phyloP scores from a whole-genome alignment of 495 filamentous ascomycete species.

The Neurospora tetrasperma region DNA sequence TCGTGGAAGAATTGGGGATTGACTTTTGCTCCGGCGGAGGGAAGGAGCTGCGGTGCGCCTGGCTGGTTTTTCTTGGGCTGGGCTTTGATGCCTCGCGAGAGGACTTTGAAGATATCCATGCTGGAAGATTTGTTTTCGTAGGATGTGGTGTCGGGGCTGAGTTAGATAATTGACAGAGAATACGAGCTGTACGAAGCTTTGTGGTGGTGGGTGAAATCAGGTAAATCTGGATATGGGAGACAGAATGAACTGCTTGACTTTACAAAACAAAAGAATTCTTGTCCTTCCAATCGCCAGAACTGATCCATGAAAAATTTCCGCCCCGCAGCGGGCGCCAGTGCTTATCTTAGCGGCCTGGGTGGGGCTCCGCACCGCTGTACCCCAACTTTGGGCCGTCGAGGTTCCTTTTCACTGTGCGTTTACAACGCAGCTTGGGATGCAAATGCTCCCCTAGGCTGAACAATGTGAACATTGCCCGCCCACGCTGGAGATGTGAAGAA shows the following conservation, averaged over 20 bases:
- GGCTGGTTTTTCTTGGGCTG: constrained; percentile 23
- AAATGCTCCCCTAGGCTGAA: not conserved
- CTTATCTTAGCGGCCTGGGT: not conserved
- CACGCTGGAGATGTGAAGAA: not conserved
- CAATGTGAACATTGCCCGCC: not conserved
- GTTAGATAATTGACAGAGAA: not conserved
- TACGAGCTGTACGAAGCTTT: not conserved
- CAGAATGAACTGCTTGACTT: not conserved
- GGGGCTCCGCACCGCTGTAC: not conserved
- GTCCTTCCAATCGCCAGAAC: not conserved
- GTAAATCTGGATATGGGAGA: not conserved
- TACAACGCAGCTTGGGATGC: not conserved
- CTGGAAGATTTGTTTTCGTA: not conserved
- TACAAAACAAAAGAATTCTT: not conserved
- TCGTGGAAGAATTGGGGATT: constrained; percentile 45
- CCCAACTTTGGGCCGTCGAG: not conserved
- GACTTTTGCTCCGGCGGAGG: constrained; percentile 39
- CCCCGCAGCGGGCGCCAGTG: not conserved
- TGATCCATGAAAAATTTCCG: not conserved
- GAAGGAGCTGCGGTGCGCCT: constrained; percentile 26
- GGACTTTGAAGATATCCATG: constrained; percentile 59
- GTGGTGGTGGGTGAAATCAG: not conserved
- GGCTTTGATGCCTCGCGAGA: constrained; percentile 52
- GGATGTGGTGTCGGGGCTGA: not conserved
- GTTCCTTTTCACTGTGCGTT: not conserved